These are phyloP conservation scores for Penicillium rolfsii DNA, from an alignment of 2,329 filamentous ascomycete species.

Conservation along the genomic window DNA sequence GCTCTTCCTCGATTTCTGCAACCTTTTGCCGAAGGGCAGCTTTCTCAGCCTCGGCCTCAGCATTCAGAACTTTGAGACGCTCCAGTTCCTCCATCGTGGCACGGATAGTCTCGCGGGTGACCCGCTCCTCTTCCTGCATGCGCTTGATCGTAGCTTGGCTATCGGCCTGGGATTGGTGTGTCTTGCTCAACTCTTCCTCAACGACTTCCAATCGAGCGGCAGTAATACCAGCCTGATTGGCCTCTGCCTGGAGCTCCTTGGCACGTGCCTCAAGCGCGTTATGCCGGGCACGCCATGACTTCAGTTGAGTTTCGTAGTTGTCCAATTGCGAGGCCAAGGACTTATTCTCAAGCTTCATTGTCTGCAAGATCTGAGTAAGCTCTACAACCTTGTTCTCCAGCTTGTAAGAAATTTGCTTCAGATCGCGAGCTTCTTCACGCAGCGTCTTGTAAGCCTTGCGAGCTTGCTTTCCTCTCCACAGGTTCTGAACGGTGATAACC, in stretches of 20 bases:
- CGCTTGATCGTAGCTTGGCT: slow-evolving; percentile 88
- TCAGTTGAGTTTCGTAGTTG: slow-evolving; percentile 94
- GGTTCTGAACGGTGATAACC: slow-evolving; percentile 83
- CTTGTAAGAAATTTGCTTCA: slow-evolving; percentile 99
- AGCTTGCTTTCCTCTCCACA: slow-evolving; percentile 86
- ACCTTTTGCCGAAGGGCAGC: slow-evolving; percentile 83
- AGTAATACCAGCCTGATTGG: slow-evolving; percentile 95
- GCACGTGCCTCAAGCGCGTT: slow-evolving; percentile 85
- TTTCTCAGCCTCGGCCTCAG: slow-evolving; percentile 82
- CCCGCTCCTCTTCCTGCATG: slow-evolving; percentile 90
- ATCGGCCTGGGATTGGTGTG: slow-evolving; percentile 87
- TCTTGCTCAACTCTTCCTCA: slow-evolving; percentile 93
- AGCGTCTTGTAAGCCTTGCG: slow-evolving; percentile 84
- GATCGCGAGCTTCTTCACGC: slow-evolving; percentile 92
- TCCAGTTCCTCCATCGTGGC: slow-evolving; percentile 80
- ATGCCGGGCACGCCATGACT: slow-evolving; percentile 91
- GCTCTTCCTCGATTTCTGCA: slow-evolving; percentile 84
- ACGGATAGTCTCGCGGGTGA: slow-evolving; percentile 79
- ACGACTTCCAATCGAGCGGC: slow-evolving; percentile 86
- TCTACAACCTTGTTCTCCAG: slow-evolving; percentile 99
- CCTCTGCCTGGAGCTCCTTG: slow-evolving; percentile 93
- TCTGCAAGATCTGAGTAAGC: slow-evolving; percentile 88
- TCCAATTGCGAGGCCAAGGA: slow-evolving; percentile 83
- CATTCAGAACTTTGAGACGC: slow-evolving; percentile 72
- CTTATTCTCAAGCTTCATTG: slow-evolving; percentile 95